Evolutionary conservation across 495 filamentous ascomycete species (phyloP).

Genomic region (Cudoniella acicularis): DNA sequence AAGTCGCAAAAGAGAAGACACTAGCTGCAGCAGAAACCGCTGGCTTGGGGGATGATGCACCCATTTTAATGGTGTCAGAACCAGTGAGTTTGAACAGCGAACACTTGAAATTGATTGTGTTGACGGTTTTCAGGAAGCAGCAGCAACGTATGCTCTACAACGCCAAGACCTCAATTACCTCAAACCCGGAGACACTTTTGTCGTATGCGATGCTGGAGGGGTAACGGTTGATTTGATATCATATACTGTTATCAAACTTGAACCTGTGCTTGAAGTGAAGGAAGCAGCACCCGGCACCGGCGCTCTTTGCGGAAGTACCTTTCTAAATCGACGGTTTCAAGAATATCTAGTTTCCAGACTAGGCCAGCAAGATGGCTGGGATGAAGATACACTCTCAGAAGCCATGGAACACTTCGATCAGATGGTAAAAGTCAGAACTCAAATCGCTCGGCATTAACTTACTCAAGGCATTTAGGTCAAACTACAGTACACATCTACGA

Average conservation of each 20-base stretch:
- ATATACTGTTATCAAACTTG: constrained; percentile 47
- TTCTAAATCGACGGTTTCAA: constrained; percentile 46
- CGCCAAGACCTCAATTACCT: constrained; percentile 21
- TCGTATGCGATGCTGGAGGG: constrained; percentile 44
- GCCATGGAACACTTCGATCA: constrained; percentile 36
- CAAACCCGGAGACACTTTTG: constrained; percentile 29
- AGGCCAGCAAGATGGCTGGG: constrained; percentile 30
- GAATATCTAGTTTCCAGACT: constrained; percentile 38
- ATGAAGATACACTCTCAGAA: constrained; percentile 32
- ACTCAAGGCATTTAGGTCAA: constrained; percentile 21
- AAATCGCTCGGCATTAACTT: background rate
- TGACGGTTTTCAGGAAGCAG: constrained; percentile 39
- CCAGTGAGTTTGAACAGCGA: constrained; percentile 35
- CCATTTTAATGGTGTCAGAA: constrained; percentile 52
- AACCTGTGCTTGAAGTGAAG: constrained; percentile 43
- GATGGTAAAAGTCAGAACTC: constrained; percentile 12
- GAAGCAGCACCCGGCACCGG: constrained; percentile 48
- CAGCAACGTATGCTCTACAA: constrained; percentile 49
- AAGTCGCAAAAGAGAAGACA: constrained; percentile 45
- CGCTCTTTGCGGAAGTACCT: constrained; percentile 53
- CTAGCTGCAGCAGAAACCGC: constrained; percentile 42
- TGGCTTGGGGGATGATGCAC: constrained; percentile 44
- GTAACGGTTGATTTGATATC: constrained; percentile 54
- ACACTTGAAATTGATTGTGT: background rate
- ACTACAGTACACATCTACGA: constrained; percentile 27